Percentiles rank a stretch among this genome's conserved stretches.
Evolutionary conservation across 208 protist species (phyloP).

Genomic region (Trypanosomatidae sp.): DNA sequence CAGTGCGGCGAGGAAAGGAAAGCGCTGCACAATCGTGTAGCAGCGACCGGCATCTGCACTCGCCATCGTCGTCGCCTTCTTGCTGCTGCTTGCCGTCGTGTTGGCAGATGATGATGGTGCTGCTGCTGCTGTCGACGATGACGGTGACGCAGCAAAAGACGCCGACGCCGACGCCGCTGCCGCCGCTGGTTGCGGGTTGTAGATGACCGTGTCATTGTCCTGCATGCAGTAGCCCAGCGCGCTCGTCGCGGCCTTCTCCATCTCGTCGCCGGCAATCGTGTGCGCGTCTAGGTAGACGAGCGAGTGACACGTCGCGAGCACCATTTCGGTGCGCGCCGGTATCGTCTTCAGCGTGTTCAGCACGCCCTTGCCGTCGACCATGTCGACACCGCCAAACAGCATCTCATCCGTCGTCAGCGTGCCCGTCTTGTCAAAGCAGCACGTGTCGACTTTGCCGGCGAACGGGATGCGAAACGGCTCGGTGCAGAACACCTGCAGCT

Average conservation of each 20-base stretch:
- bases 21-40: conserved; percentile 83
- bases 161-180: conserved; percentile 4
- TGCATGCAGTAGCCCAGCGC: conserved; percentile 83
- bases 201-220: conserved; percentile 50
- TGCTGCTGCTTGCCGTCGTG: conserved; percentile 1
- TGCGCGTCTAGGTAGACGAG: conserved; percentile 81
- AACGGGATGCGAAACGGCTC: conserved; percentile 99
- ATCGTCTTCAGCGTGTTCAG: conserved; percentile 67
- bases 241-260: conserved; percentile 90
- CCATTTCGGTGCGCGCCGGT: conserved; percentile 52
- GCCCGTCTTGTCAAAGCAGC: conserved; percentile 99
- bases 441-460: conserved; percentile 96
- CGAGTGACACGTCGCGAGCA: conserved; percentile 83
- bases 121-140: background rate
- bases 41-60: conserved; percentile 7
- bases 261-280: conserved; percentile 92
- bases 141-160: too few relatives aligned
- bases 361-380: conserved; percentile 81
- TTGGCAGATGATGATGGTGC: background rate
- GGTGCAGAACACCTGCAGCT: conserved; percentile 90
- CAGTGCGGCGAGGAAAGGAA: conserved; percentile 91
- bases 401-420: conserved; percentile 96
- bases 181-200: conserved; percentile 26
- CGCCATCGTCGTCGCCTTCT: conserved; percentile 4
- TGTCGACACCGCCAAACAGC: conserved; percentile 84